phyloP scores from a whole-genome alignment of 1,284 basidiomycete genomes.

The Kwoniella shivajii region DNA sequence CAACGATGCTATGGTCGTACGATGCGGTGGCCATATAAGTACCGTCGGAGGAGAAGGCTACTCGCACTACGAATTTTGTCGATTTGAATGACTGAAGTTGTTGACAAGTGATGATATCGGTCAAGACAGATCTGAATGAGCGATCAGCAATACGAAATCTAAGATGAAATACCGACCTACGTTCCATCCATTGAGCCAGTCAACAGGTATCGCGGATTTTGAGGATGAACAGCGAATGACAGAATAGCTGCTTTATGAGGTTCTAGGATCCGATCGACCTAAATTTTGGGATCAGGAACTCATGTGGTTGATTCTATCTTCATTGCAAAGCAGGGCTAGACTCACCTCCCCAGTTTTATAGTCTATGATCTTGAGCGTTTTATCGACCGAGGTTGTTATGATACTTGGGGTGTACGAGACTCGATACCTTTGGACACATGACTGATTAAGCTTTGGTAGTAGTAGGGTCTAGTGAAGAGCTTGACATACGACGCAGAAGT shows the following conservation, averaged over 20 bases:
- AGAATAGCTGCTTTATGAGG: slow-evolving; percentile 52
- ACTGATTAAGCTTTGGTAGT: neutral
- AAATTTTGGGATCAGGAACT: too few relatives aligned
- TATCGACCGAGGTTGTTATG: slow-evolving; percentile 82
- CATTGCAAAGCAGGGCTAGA: neutral
- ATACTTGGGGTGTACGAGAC: slow-evolving; percentile 50
- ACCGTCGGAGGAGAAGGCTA: slow-evolving; percentile 46
- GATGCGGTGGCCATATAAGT: slow-evolving; percentile 49
- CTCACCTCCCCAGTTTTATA: slow-evolving; percentile 69
- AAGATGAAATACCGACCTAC: slow-evolving; percentile 28
- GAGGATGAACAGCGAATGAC: slow-evolving; percentile 48
- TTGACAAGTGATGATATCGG: slow-evolving; percentile 45
- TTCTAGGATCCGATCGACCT: slow-evolving; percentile 45
- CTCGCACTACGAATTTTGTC: slow-evolving; percentile 51
- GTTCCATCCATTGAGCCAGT: slow-evolving; percentile 54
- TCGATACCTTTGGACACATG: slow-evolving; percentile 27
- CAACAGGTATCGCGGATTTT: slow-evolving; percentile 44
- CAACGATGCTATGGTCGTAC: slow-evolving; percentile 49
- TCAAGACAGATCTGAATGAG: slow-evolving; percentile 32
- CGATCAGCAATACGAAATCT: neutral
- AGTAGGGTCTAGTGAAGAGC: neutral
- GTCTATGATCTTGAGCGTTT: slow-evolving; percentile 72
- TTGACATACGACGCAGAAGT: slow-evolving; percentile 38
- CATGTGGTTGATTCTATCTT: too few relatives aligned
- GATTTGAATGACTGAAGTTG: slow-evolving; percentile 47